Base-by-base conservation (phyloP, 306 rosid genomes). In the Styphnolobium japonicum region DNA sequence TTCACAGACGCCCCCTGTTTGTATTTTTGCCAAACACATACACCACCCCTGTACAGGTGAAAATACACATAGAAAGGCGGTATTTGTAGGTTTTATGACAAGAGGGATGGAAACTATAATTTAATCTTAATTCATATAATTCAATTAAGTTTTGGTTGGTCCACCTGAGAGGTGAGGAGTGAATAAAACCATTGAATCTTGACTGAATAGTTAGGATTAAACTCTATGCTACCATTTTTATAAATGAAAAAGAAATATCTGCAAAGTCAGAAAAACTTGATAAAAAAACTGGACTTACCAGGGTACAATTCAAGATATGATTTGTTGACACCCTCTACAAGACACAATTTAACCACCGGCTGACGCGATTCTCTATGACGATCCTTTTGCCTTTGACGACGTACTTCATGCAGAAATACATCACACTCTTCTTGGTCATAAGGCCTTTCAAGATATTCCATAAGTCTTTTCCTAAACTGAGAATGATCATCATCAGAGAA, bases 371-470 rank as follows among this genome's bases (percentile, higher is more conserved):
- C 85, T 49, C 65, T 43, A 34, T 86, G 72, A 2, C 82, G 75
- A 18, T 23, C 48, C 39, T 7, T 71, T 75, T 45, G 65, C 85
- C 15, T 87, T 53, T 4, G 72, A 6, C 21, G 0, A 31, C 5
- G 12, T 21, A 78, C 86, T 67, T 73, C 80, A 5, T 62, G 14
- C 65, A 74, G 39, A 33, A 58, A 78, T 15, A 0, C 0, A 9
- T 77, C 31, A 39, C 27, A 75, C 81, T 94, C 90, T 22, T 65
- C 22, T 39, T 68, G 51, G 80, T 88, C 69, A 68, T 80, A 94
- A 22, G 95, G 98, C 75, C 67, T 85, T 68, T 74, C 67, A 71
- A 92, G 91, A 66, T 37, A 56, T 76, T 89, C 73, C 88, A 87
- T 51, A 37, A 94, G 93, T 66, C 84, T 83, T 52, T 57, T 84